Evolutionary conservation across 495 filamentous ascomycete genomes (phyloP), one percentile per base, ranked within the genome.

Genomic region (Podospora pseudoanserina): DNA sequence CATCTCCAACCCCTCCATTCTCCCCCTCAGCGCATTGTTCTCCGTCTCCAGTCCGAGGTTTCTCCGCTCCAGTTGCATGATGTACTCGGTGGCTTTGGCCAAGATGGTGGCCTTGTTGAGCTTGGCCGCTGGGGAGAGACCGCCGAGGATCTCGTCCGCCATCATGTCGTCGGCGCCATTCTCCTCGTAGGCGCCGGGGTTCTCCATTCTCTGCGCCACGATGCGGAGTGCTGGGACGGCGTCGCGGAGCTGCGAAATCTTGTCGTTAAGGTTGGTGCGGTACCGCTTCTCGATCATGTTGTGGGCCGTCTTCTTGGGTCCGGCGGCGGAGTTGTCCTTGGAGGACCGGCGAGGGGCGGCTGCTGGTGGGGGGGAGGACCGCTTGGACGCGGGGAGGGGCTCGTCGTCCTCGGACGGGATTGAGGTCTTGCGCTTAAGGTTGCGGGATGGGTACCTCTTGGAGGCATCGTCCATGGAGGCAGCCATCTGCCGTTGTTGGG

Each of bases 51-150:
- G 79, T 4, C 84, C 83, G 63, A 86, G 88, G 72, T 92, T 92
- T 20, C 88, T 84, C 72, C 87, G 86, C 79, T 97, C 93, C 13
- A 96, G 81, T 74, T 95, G 89, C 39, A 84, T 83, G 70, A 97
- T 97, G 70, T 97, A 96, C 72, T 96, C 92, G 16, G 92, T 94
- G 16, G 93, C 93, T 74, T 96, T 96, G 28, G 88, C 88, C 20
- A 97, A 77, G 39, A 87, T 90, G 2, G 92, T 96, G 6, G 91
- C 92, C 77, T 83, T 74, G 64, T 74, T 75, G 57, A 78, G 72
- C 65, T 72, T 78, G 20, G 71, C 64, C 0, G 68, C 65, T 1
- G 58, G 73, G 9, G 62, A 63, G 2, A 73, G 63, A 27, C 67
- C 68, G 53, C 27, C 53, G 27, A 72, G 13, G 19, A 39, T 16